Base-by-base conservation (phyloP, 176 grass and related monocot species). In the Ampelocalamus luodianensis region DNA sequence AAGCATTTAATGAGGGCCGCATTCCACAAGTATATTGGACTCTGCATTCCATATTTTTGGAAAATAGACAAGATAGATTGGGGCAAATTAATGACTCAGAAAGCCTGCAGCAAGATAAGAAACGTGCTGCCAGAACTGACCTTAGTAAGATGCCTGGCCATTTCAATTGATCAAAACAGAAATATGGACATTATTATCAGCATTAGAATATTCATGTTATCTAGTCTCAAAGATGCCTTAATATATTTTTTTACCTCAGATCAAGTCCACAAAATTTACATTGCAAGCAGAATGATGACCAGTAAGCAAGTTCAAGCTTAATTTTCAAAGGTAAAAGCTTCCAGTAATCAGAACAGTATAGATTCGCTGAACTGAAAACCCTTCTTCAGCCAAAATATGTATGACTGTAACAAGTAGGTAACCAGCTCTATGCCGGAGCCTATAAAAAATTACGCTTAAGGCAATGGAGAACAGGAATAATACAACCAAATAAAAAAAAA, bases 141-240 rank as follows among this genome's bases (percentile, higher is more conserved):
- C 17, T 75, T 49, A 36, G 44, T 5, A 79, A 66, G 64, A 73
- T 48, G 27, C 39, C 67, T 58, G 42, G 1, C 10, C 27, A 61
- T 63, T 36, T 46, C 27, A 64, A 43, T 49, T 48, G n/a, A 43
- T 68, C 71, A 49, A 58, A 81, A 68, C 3, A 60, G 49, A 69
- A 42, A 5, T 53, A 29, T 43, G 13, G 34, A 43, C 49, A 58
- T 43, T 15, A 67, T 15, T 60, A 54, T 37, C 20, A 81, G 22
- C 18, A 54, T 48, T 14, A 48, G 46, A 55, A 40, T 32, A 81
- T 56, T 40, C 48, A 71, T 6, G 20, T 82, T 59, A 82, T 56
- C 65, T 45, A 45, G n/a, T 22, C 36, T 77, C 22, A 39, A 5
- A 60, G 36, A 58, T 23, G 36, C 22, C 54, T 60, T 39, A 9